Base-by-base conservation (phyloP, 495 filamentous ascomycete genomes). In the Platismatia glauca region DNA sequence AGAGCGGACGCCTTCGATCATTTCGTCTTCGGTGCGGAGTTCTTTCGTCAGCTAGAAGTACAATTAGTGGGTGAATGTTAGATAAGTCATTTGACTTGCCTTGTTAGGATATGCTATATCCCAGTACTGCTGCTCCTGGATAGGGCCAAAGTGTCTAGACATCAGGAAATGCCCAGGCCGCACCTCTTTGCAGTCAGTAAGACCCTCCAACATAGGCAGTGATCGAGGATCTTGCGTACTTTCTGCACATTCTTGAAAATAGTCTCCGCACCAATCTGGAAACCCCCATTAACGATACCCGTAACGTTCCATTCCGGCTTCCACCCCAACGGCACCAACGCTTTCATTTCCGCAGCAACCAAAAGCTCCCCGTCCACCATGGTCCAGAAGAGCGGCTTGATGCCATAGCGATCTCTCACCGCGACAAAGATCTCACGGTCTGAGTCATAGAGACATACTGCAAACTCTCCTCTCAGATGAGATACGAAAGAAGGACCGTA, bases 361-460 rank as follows among this genome's bases (percentile, higher is more conserved):
- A 79, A 63, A 12, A 82, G 57, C 58, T 66, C 62, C n/a, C 64
- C 68, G 12, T 73, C 67, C 0, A 67, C 56, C 13, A 74, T 59
- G 0, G 77, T 81, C 70, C 75, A 82, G 59, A 77, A 78, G 1
- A 84, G 68, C 35, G 79, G 79, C 66, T 82, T 81, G 62, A 84
- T 77, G 1, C 81, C 79, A 69, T 77, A 82, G 5, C 81, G 75
- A 64, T 81, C 80, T 41, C 78, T 69, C 12, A 75, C 76, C 8
- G 76, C 75, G 41, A 82, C 68, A 44, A 82, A 71, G 13, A 73
- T 29, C 59, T 75, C 57, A 27, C 63, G 57, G 18, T 69, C 53
- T 35, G 69, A 67, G 68, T 83, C 79, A 64, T 76, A 82, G 15
- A 83, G 57, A n/a, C 76, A 71, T 2, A 80, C 67, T 7, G 81